A percentile compares a stretch with the other conserved stretches of the same genome.
These are phyloP conservation scores for Agrocybe praecox DNA, from an alignment of 768 basidiomycete genomes.

Conservation along the genomic window DNA sequence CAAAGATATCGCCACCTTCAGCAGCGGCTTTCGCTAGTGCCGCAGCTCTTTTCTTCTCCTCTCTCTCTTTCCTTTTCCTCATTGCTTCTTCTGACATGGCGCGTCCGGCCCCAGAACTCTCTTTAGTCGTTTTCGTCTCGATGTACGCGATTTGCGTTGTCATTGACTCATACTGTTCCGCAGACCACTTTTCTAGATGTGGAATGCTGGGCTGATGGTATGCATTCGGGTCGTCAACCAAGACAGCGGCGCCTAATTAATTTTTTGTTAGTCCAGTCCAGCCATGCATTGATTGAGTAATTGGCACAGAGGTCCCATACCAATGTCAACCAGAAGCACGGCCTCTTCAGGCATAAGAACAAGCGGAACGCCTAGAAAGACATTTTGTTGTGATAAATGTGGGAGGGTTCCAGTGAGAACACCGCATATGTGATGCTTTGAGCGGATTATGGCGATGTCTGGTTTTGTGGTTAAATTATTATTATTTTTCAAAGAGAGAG, in stretches of 20 bases:
- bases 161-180: slow-evolving; percentile 46
- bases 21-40: slow-evolving; percentile 15
- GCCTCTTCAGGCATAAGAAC: slow-evolving; percentile 91
- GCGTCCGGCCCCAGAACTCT: slow-evolving; percentile 34
- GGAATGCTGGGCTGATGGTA: slow-evolving; percentile 49
- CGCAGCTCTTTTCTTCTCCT: slow-evolving; percentile 41
- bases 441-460: slow-evolving; percentile 84
- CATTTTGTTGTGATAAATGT: slow-evolving; percentile 94
- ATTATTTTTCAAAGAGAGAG: slow-evolving; percentile 1
- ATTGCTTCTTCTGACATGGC: slow-evolving; percentile 65
- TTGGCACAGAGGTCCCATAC: slow-evolving; percentile 48
- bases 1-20: slow-evolving; percentile 11
- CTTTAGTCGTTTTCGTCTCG: slow-evolving; percentile 52
- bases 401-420: slow-evolving; percentile 90
- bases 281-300: background rate
- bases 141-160: slow-evolving; percentile 49
- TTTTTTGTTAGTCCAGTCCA: background rate
- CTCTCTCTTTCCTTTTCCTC: slow-evolving; percentile 73
- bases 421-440: slow-evolving; percentile 82
- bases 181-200: slow-evolving; percentile 57
- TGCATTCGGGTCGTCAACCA: slow-evolving; percentile 72
- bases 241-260: slow-evolving; percentile 66
- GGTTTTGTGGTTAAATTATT: slow-evolving; percentile 14
- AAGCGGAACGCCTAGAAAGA: slow-evolving; percentile 92
- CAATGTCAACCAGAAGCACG: slow-evolving; percentile 81